Evolutionary conservation across 257 asterid genomes (phyloP).

Genomic region (Dorcoceras hygrometricum): DNA sequence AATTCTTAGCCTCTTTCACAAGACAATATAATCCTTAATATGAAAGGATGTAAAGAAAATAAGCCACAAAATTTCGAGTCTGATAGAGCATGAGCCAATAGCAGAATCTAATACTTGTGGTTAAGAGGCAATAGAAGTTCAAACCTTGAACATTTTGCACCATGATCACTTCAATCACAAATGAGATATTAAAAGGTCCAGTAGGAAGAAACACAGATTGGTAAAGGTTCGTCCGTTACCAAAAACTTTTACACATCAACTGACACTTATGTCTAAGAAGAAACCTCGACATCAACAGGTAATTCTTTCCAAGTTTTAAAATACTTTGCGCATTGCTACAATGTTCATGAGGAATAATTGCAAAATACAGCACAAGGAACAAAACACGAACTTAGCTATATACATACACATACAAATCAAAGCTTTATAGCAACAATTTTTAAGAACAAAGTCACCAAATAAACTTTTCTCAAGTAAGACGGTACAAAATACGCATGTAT

Average conservation of each 20-base stretch:
- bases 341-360: slow-evolving; percentile 13
- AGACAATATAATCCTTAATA: neutral
- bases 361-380: neutral
- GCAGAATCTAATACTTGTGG: neutral
- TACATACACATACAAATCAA: neutral
- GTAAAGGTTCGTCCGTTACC: neutral
- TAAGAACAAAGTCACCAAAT: slow-evolving; percentile 10
- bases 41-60: neutral
- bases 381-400: neutral
- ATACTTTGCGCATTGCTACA: neutral
- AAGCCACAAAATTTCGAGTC: neutral
- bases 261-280: neutral
- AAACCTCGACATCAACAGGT: neutral
- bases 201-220: neutral
- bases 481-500: slow-evolving; percentile 8
- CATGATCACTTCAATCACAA: neutral
- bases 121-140: neutral
- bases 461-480: neutral
- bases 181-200: neutral
- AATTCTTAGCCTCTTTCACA: neutral
- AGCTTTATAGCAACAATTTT: neutral
- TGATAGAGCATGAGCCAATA: slow-evolving; percentile 9
- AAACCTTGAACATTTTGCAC: neutral
- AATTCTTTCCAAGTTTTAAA: neutral
- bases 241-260: neutral